phyloP scores from a whole-genome alignment of 2,329 filamentous ascomycete species.

The Arthrobotrys conoides region DNA sequence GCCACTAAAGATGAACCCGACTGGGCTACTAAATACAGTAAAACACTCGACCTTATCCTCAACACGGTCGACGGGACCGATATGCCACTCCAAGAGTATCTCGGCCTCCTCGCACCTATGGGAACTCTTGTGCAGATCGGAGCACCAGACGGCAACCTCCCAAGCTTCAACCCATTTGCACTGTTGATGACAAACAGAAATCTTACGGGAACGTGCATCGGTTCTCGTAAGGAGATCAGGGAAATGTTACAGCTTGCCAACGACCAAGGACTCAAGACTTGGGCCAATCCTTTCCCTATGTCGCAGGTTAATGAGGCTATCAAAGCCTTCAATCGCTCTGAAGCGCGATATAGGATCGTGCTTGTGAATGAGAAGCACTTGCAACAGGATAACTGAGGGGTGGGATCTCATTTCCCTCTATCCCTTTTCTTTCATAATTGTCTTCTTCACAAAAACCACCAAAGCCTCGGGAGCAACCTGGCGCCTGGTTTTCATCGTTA shows the following conservation, averaged over 20 bases:
- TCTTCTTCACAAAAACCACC: neutral
- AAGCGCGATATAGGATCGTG: conserved; percentile 70
- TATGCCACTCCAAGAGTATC: conserved; percentile 76
- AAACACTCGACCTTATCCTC: conserved; percentile 74
- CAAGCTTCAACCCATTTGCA: conserved; percentile 72
- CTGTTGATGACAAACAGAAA: conserved; percentile 73
- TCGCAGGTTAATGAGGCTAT: conserved; percentile 68
- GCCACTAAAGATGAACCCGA: conserved; percentile 72
- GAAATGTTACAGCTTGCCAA: conserved; percentile 76
- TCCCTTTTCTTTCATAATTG: neutral
- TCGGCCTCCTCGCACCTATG: conserved; percentile 73
- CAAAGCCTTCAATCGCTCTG: conserved; percentile 61
- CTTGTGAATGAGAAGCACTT: conserved; percentile 68
- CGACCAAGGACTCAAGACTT: conserved; percentile 73
- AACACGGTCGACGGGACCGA: conserved; percentile 72
- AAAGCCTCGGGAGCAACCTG: conserved; percentile 14
- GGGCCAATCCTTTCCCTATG: conserved; percentile 75
- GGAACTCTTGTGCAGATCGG: conserved; percentile 78
- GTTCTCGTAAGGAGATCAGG: conserved; percentile 73
- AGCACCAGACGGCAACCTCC: conserved; percentile 74
- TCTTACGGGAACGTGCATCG: conserved; percentile 70
- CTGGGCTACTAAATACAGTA: conserved; percentile 73
- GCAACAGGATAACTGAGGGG: neutral
- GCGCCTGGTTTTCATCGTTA: neutral
- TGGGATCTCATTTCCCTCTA: neutral